Evolutionary conservation across 1,139 yeast genomes (phyloP).

Genomic region (Pichia sp.): DNA sequence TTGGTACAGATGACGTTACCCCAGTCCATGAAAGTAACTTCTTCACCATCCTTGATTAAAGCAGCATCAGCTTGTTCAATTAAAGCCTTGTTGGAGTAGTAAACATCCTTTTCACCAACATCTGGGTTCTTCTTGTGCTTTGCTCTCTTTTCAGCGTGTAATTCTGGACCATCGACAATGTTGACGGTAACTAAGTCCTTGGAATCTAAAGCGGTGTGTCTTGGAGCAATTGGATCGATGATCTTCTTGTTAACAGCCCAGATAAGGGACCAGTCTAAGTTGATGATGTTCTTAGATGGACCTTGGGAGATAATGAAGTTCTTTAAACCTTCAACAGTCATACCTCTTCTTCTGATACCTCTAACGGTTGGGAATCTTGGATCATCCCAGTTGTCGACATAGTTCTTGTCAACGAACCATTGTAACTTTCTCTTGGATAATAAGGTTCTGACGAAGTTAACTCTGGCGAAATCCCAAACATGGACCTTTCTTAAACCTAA

Average conservation of each 20-base stretch:
- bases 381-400: constrained; percentile 95
- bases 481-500: constrained; percentile 85
- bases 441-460: constrained; percentile 92
- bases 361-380: constrained; percentile 99
- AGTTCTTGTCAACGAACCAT: constrained; percentile 92
- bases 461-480: constrained; percentile 97
- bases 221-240: constrained; percentile 95
- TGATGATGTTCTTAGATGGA: constrained; percentile 93
- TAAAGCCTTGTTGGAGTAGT: constrained; percentile 60
- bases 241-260: constrained; percentile 98
- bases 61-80: constrained; percentile 92
- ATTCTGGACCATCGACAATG: constrained; percentile 70
- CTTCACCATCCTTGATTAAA: constrained; percentile 68
- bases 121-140: constrained; percentile 96
- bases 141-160: constrained; percentile 70
- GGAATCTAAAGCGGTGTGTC: constrained; percentile 77
- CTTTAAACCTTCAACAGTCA: constrained; percentile 96
- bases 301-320: constrained; percentile 94
- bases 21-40: constrained; percentile 98
- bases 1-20: constrained; percentile 87
- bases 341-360: constrained; percentile 99
- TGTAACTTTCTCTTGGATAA: constrained; percentile 95
- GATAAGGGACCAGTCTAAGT: constrained; percentile 93
- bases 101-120: constrained; percentile 80
- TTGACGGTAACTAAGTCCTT: constrained; percentile 63